phyloP scores from a whole-genome alignment of 202 grass and related monocot species.

The Cymbopogon flexuosus region DNA sequence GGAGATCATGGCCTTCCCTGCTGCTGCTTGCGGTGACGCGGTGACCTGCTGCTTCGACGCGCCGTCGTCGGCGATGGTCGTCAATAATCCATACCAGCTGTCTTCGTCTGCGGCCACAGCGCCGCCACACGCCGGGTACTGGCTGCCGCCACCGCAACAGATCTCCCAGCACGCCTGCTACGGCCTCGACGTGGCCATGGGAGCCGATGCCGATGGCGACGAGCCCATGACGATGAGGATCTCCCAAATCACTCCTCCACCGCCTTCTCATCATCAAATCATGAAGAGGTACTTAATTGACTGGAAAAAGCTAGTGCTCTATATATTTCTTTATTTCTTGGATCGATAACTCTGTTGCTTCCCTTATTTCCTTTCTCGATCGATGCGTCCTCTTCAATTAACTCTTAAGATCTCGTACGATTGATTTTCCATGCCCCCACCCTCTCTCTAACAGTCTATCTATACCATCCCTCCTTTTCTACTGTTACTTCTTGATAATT shows the following conservation, averaged over 20 bases:
- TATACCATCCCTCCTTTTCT: neutral
- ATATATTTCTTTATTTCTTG: neutral
- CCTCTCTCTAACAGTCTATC: neutral
- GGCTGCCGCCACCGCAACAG: slow-evolving; percentile 25
- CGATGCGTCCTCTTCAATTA: neutral
- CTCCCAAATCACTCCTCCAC: slow-evolving; percentile 1
- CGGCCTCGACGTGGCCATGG: neutral
- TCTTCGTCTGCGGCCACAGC: neutral
- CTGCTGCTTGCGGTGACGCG: neutral
- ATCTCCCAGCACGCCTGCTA: slow-evolving; percentile 30
- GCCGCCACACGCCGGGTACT: neutral
- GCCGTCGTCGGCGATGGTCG: neutral
- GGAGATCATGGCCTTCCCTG: no score
- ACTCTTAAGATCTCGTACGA: neutral
- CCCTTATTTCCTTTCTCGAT: neutral
- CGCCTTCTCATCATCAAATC: slow-evolving; percentile 39
- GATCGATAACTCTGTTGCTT: neutral
- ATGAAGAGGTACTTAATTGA: slow-evolving; percentile 37
- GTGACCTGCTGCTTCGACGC: neutral
- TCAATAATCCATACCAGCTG: slow-evolving; percentile 23
- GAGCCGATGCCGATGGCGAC: neutral
- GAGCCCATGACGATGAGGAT: slow-evolving; percentile 22
- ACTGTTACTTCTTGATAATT: slow-evolving; percentile 9
- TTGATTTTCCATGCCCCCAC: slow-evolving; percentile 6
- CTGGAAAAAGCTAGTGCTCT: no score